Base-by-base conservation (phyloP, 257 asterid species). In the Fraxinus pennsylvanica region DNA sequence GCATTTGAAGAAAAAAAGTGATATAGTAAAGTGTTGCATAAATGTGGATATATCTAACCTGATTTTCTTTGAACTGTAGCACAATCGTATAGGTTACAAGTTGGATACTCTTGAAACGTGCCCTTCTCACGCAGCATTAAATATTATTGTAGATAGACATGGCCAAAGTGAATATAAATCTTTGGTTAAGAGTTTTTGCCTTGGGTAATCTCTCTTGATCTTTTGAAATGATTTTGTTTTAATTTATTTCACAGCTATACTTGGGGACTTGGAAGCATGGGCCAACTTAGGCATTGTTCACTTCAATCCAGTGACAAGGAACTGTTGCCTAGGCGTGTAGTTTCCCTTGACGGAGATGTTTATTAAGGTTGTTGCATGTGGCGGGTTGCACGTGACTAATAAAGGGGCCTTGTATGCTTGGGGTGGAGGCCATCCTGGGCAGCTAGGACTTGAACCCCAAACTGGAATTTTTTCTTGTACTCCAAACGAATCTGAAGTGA, bases 231-330 rank as follows among this genome's bases (percentile, higher is more conserved):
- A 63, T 83, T 10, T 33, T 29, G 1, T 72, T 14, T 2, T 45
- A 45, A 14, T 32, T 32, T 71, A 19, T 27, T 33, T 73, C 67
- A 78, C 94, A 96, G 99, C 76, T 93, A 93, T 75, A 93, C 98
- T 32, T 96, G 99, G 99, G 99, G 99, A 76, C 90, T 91, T 6
- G 99, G 98, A 81, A 93, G 90, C 83, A 87, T 91, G 97, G 98
- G 99, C 35, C 98, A 96, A 82, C 99, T 96, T 1, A 97, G 98
- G 73, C 98, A 93, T 76, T 90, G 94, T 81, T 96, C 96, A 5
- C 98, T 93, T 84, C 97, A 89, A 73, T 93, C 89, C 21, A 88
- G 91, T 27, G 95, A 93, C 79, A 96, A 91, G 81, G 98, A 93
- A 77, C 84, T 92, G 35, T 59, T 93, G 79, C 97, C 98, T 47